Evolutionary conservation across 23 red algal species (phyloP), one percentile per base, ranked within the genome.

Genomic region (Gracilaria domingensis): DNA sequence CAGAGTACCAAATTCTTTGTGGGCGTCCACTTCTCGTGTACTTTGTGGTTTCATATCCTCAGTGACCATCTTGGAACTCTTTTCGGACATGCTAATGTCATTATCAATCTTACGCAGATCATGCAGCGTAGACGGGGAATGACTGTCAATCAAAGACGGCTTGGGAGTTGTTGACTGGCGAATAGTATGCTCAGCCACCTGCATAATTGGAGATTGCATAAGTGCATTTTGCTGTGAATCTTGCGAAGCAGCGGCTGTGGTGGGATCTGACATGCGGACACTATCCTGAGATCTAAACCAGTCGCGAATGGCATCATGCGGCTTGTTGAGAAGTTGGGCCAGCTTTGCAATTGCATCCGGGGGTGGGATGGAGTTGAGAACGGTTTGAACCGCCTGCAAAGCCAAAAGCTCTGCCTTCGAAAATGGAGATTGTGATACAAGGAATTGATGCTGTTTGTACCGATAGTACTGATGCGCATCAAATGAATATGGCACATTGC

Each of bases 391-490:
- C 42, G 66, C 84, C 47, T 69, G 84, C 14, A 88, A 60, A 25
- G 84, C 84, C 69, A 88, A n/a, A 34, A 75, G 33, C 70, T 88
- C 84, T 4, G 53, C 8, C 36, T 26, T 62, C 54, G 79, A 82
- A 65, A 82, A 82, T 30, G 79, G 36, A 82, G 25, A 16, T 29
- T 77, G 72, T 9, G 45, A 12, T 8, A 77, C 26, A 25, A 77
- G 45, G 40, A 49, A 51, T 16, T 45, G 45, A 28, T 40, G 45
- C 42, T 77, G 38, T 45, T 25, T 77, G 45, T 77, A 77, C 42
- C 4, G 72, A 51, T 77, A 77, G 26, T 77, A 77, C 1, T 51
- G 40, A 20, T 77, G 72, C 12, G 72, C 34, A 77, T 77, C 72
- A 51, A 77, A 77, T 8, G 72, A 28, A 20, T 77, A 77, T 16